Evolutionary conservation across 176 grass and related monocot species (phyloP).

Genomic region (Guadua angustifolia): DNA sequence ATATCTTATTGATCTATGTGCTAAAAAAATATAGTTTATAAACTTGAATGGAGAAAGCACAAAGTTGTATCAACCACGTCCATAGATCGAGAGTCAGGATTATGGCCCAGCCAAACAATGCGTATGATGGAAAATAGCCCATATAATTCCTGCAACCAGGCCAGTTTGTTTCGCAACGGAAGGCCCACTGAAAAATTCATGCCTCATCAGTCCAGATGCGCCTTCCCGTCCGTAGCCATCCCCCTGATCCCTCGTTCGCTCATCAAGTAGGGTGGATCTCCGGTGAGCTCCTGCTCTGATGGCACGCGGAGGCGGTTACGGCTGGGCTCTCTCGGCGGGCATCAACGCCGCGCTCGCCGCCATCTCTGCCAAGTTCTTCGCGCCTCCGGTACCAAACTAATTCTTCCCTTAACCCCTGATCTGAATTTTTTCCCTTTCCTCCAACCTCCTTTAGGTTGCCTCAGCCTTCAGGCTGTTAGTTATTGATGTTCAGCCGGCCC

Average conservation of each 20-base stretch:
- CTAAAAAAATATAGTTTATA: no score
- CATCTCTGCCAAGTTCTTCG: constrained; percentile 77
- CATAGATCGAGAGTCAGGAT: no score
- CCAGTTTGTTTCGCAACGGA: neutral
- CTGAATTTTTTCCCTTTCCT: neutral
- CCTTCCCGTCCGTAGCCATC: neutral
- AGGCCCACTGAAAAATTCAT: neutral
- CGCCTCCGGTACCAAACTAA: constrained; percentile 51
- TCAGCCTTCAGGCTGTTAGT: neutral
- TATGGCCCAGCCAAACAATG: no score
- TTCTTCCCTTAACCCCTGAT: neutral
- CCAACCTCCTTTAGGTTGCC: no score
- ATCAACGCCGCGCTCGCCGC: constrained; percentile 81
- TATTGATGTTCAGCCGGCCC: neutral
- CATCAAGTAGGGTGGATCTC: constrained; percentile 39
- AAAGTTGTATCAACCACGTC: no score
- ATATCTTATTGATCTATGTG: no score
- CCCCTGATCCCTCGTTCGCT: neutral
- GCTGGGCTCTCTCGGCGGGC: constrained; percentile 73
- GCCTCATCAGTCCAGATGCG: neutral
- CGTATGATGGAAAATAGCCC: neutral
- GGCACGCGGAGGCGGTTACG: constrained; percentile 58
- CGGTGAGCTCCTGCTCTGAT: constrained; percentile 39
- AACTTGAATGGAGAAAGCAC: no score
- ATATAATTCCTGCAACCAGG: neutral